Conservation (phyloP, 768 basidiomycete genomes). For the Naganishia vishniacii region DNA sequence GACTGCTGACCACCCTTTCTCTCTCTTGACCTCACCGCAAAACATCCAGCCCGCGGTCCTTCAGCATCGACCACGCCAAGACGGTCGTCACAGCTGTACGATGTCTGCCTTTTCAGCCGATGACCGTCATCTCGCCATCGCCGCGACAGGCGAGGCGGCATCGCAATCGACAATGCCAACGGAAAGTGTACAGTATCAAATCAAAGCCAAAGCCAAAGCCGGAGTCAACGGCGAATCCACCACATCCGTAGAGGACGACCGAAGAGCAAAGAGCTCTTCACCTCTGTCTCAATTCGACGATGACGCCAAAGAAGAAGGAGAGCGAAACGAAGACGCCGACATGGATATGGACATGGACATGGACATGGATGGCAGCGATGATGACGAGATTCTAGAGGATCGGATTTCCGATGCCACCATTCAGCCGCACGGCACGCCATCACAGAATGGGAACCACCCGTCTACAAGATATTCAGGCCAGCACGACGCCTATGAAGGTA, state of each 20-base stretch:
- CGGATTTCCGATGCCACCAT: constrained; percentile 3
- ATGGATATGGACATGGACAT: constrained; percentile 8
- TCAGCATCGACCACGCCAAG: too few relatives aligned
- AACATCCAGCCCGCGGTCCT: background rate
- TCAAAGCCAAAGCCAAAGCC: background rate
- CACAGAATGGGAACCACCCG: background rate
- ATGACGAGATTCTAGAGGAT: background rate
- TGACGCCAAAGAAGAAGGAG: background rate
- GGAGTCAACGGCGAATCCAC: background rate
- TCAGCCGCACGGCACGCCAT: background rate
- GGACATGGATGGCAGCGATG: background rate
- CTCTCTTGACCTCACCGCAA: background rate
- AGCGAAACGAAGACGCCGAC: background rate
- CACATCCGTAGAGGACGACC: background rate
- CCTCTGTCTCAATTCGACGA: constrained; percentile 3
- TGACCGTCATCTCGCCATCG: too few relatives aligned
- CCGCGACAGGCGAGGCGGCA: too few relatives aligned
- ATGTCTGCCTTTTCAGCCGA: too few relatives aligned
- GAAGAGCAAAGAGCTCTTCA: constrained; percentile 9
- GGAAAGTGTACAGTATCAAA: background rate
- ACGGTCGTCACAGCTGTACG: too few relatives aligned
- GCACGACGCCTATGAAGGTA: background rate
- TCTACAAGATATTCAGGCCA: too few relatives aligned
- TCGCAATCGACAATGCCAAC: too few relatives aligned
- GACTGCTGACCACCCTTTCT: background rate